Conservation (phyloP, 2,329 filamentous ascomycete genomes). For the Ascochyta lentis region DNA sequence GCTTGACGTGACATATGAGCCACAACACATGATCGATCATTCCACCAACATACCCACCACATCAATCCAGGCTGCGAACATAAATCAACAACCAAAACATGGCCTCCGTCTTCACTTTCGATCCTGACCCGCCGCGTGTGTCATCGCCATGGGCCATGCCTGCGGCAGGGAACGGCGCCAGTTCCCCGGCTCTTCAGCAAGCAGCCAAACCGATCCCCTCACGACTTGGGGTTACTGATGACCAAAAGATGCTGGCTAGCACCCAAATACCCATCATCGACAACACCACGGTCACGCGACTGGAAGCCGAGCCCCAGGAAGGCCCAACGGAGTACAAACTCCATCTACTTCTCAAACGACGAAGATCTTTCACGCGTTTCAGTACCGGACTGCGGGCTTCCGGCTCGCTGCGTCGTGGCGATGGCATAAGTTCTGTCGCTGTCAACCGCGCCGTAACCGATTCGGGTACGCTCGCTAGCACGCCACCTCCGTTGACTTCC, state of each 20-base stretch:
- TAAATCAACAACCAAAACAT: conserved; percentile 55
- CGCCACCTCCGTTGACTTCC: conserved; percentile 56
- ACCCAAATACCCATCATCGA: conserved; percentile 25
- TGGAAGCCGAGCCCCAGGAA: conserved; percentile 90
- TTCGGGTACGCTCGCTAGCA: conserved; percentile 35
- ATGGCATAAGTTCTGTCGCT: conserved; percentile 37
- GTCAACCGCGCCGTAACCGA: conserved; percentile 42
- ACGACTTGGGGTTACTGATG: conserved; percentile 12
- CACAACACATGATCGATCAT: conserved; percentile 1
- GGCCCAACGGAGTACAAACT: conserved; percentile 97
- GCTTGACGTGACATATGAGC: conserved; percentile 19
- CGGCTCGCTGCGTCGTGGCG: conserved; percentile 57
- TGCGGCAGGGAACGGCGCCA: conserved; percentile 34
- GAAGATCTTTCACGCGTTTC: conserved; percentile 74
- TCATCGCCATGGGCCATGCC: conserved; percentile 88
- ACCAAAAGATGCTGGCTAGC: conserved; percentile 5
- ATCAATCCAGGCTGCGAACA: neutral
- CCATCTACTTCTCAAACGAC: conserved; percentile 81
- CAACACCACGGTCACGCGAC: conserved; percentile 65
- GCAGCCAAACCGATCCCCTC: conserved; percentile 26
- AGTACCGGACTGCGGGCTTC: conserved; percentile 67
- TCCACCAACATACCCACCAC: neutral
- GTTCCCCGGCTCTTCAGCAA: conserved; percentile 23
- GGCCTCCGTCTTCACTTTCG: conserved; percentile 97
- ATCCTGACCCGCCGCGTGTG: conserved; percentile 84